Evolutionary conservation across 2,329 filamentous ascomycete species (phyloP).

Genomic region (Penicillium nordicum): DNA sequence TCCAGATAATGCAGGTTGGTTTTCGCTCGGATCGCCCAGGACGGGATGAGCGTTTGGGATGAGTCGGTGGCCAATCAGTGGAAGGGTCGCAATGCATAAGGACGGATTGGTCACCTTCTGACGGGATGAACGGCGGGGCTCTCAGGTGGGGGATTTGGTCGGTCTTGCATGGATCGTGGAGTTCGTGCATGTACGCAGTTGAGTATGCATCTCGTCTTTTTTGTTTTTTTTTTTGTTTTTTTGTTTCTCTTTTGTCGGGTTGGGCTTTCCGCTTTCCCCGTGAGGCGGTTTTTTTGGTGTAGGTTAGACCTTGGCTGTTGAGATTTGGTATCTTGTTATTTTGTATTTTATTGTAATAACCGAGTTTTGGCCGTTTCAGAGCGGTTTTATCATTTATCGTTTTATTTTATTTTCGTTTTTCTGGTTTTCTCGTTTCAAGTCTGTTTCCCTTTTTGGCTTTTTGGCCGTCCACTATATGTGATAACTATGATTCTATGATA

Average conservation of each 20-base stretch:
- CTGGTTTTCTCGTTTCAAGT: not conserved
- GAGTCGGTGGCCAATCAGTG: constrained; percentile 9
- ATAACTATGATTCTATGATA: not conserved
- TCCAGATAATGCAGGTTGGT: not conserved
- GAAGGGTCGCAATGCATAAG: not conserved
- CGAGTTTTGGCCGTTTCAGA: not conserved
- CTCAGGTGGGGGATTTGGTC: not conserved
- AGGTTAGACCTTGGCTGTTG: constrained; percentile 1
- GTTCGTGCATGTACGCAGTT: not conserved
- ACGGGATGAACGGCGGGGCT: constrained; percentile 25
- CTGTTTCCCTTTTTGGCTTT: not conserved
- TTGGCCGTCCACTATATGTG: not conserved
- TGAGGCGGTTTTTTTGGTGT: not conserved
- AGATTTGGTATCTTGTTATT: not conserved
- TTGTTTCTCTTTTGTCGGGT: not conserved
- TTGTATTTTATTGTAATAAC: not conserved
- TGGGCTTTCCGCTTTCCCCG: not conserved
- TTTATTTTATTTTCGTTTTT: not conserved
- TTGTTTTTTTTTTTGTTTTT: too few species aligned
- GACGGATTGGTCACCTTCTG: constrained; percentile 18
- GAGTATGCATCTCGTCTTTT: not conserved
- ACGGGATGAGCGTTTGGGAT: constrained; percentile 7
- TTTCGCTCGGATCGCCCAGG: not conserved
- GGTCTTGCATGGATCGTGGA: constrained; percentile 6
- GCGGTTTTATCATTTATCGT: not conserved